These are phyloP conservation scores for Solanum arcanum DNA, from an alignment of 257 asterid species.

Conservation along the genomic window DNA sequence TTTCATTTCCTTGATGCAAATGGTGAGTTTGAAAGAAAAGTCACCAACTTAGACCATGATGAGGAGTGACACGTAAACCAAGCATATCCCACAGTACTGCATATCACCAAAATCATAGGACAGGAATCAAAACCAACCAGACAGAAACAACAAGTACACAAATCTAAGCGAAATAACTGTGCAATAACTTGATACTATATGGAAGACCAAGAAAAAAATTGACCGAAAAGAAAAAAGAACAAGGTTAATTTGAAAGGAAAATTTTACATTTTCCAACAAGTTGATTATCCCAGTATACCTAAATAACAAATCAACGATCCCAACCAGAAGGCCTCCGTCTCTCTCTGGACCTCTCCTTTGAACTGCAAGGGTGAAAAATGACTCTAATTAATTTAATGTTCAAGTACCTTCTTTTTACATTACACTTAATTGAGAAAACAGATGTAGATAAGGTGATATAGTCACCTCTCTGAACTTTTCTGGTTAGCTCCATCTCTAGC, in stretches of 20 bases:
- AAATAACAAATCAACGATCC: slow-evolving; percentile 44
- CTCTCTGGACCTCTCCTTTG: slow-evolving; percentile 66
- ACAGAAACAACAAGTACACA: not conserved
- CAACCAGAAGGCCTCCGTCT: slow-evolving; percentile 94
- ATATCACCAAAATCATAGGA: not conserved
- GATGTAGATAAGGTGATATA: not conserved
- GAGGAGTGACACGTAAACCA: not conserved
- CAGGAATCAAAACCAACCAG: not conserved
- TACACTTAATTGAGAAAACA: not conserved
- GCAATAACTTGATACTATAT: not conserved
- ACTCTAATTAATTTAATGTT: not conserved
- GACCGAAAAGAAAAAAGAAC: not conserved
- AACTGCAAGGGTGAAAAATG: slow-evolving; percentile 5
- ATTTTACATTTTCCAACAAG: not conserved
- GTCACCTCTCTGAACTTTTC: slow-evolving; percentile 46
- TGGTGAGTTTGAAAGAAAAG: not conserved
- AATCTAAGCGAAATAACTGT: not conserved
- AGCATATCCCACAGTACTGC: not conserved
- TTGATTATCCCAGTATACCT: not conserved
- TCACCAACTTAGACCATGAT: not conserved
- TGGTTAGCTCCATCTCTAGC: slow-evolving; percentile 25
- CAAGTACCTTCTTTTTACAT: not conserved
- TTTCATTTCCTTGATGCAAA: not conserved
- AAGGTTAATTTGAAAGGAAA: not conserved
- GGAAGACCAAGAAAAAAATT: not conserved